These are phyloP conservation scores for Cyberlindnera xishuangbannaensis DNA, from an alignment of 805 yeast species.

Conservation along the genomic window DNA sequence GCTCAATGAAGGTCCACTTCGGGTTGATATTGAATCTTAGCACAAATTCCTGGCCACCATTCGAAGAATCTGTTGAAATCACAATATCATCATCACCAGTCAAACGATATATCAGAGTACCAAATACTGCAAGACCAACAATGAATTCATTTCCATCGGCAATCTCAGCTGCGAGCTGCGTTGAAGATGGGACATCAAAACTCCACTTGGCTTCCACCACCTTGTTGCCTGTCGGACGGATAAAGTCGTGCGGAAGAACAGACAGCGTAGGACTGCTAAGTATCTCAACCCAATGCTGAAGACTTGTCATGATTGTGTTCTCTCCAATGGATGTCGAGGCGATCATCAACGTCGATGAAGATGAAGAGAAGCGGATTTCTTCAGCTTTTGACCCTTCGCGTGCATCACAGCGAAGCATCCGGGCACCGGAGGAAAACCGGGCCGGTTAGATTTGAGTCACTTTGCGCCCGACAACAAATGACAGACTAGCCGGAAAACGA, in stretches of 20 bases:
- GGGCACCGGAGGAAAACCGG: slow-evolving; percentile 2
- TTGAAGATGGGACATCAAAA: slow-evolving; percentile 28
- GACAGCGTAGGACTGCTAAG: slow-evolving; percentile 81
- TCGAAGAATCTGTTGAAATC: slow-evolving; percentile 58
- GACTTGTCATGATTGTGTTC: slow-evolving; percentile 14
- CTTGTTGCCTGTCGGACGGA: slow-evolving; percentile 66
- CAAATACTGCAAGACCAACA: slow-evolving; percentile 58
- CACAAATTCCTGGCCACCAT: slow-evolving; percentile 44
- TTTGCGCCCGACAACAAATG: neutral
- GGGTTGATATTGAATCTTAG: slow-evolving; percentile 59
- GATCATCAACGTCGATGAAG: too few species aligned
- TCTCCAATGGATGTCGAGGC: neutral
- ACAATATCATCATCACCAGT: slow-evolving; percentile 94
- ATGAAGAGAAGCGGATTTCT: too few species aligned
- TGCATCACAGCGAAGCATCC: too few species aligned
- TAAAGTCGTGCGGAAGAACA: slow-evolving; percentile 81
- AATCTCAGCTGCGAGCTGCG: slow-evolving; percentile 21
- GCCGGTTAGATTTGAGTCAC: slow-evolving; percentile 1
- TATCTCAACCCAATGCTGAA: slow-evolving; percentile 55
- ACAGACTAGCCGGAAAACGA: too few species aligned
- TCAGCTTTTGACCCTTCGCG: too few species aligned
- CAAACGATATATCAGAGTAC: slow-evolving; percentile 66
- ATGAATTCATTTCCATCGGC: slow-evolving; percentile 35
- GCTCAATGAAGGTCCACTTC: slow-evolving; percentile 44
- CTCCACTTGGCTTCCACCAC: slow-evolving; percentile 55